These are phyloP conservation scores for Phytopythium boreale DNA, from an alignment of 352 stramenopile genomes.

Conservation along the genomic window DNA sequence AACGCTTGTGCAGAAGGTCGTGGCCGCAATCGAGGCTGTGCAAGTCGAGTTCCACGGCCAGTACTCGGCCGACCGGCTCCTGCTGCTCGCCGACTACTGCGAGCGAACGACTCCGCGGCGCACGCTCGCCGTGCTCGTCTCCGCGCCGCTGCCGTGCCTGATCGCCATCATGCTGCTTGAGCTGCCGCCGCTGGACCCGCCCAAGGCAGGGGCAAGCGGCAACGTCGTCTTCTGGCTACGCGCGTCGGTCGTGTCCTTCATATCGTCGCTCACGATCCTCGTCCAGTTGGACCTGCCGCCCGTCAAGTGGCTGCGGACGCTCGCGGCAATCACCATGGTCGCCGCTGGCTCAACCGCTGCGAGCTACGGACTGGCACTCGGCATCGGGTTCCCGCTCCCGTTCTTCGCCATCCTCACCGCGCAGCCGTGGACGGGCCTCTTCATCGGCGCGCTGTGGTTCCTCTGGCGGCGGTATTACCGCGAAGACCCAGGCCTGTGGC, in stretches of 20 bases:
- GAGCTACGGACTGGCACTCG: not conserved
- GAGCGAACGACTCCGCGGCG: not conserved
- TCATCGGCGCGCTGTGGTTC: not conserved
- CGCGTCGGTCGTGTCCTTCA: conserved; percentile 7
- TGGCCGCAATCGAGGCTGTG: not conserved
- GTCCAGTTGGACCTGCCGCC: not conserved
- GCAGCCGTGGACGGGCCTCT: not conserved
- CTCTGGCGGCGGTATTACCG: not conserved
- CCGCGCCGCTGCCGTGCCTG: conserved; percentile 11
- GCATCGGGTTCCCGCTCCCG: conserved; percentile 1
- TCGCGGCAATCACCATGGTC: not conserved
- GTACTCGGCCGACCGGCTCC: conserved; percentile 11
- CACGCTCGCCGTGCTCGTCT: conserved; percentile 5
- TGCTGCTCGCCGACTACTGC: conserved; percentile 9
- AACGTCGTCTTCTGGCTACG: conserved; percentile 8
- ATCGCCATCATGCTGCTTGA: conserved; percentile 8
- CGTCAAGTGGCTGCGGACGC: not conserved
- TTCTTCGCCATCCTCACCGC: not conserved
- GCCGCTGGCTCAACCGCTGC: not conserved
- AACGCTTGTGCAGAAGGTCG: not conserved
- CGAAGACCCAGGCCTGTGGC: not conserved
- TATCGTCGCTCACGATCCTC: not conserved
- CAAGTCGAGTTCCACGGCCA: conserved; percentile 20
- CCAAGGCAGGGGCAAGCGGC: conserved; percentile 8
- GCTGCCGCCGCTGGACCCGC: conserved; percentile 2